Evolutionary conservation across 1,139 yeast genomes (phyloP), one percentile per base, ranked within the genome.

Genomic region (Candida pseudoviswanathii): DNA sequence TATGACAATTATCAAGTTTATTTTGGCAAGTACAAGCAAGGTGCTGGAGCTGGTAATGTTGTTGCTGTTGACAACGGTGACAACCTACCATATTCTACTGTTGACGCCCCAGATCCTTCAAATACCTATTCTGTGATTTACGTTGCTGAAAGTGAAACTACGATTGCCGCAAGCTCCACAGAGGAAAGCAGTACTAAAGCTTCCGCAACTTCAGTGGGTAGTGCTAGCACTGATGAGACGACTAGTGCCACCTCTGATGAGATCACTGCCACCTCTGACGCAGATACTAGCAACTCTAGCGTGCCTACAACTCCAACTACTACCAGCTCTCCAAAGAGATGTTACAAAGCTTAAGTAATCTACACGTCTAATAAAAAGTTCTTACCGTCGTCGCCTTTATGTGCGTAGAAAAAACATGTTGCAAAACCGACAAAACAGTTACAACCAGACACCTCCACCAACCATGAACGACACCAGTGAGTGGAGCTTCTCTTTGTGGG

Each of bases 41-140:
- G 51, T n/a, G 25, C 43, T 5, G 33, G 26, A 29, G 30, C 41
- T 22, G 42, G 37, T 16, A 27, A 34, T 22, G 40, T 43, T 31
- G 41, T 48, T 46, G 40, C 49, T 9, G 51, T 43, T 9, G 31
- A 34, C 7, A 31, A 45, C 8, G 50, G 51, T 6, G 29, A 39
- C 16, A 30, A 41, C n/a, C 59, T 53, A 40, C 64, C 65, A 0
- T 61, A 58, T 3, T 31, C 53, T 3, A 62, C 66, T 4, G 37
- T 50, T 8, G 50, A 55, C 25, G 59, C 57, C 11, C 56, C 63
- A 2, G 49, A 54, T 24, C 52, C 54, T 32, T 16, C 48, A 5
- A 51, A 51, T 21, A 49, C 58, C 27, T 63, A 63, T 48, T 48
- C 61, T 6, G 37, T 52, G 4, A 45, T 59, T 30, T 63, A 62